Percentiles rank a stretch among this genome's conserved stretches.
Evolutionary conservation across 2,329 filamentous ascomycete genomes (phyloP).

Genomic region (Hypomyces rosellus): DNA sequence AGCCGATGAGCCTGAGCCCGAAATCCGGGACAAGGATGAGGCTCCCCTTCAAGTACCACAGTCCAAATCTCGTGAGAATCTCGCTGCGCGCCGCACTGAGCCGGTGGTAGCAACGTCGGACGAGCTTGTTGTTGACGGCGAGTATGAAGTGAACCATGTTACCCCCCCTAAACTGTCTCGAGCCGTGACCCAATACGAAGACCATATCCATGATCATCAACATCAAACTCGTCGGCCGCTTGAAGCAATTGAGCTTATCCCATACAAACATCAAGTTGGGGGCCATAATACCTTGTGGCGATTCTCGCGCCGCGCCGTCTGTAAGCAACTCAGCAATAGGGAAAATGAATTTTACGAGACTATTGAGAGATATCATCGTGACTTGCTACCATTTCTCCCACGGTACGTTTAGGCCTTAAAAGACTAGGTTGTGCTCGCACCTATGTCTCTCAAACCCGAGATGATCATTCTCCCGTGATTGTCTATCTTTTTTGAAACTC

Average conservation of each 20-base stretch:
- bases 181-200: conserved; percentile 37
- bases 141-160: conserved; percentile 32
- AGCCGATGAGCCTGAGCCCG: conserved; percentile 43
- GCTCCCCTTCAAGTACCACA: conserved; percentile 19
- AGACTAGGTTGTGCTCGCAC: not conserved
- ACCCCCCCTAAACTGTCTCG: conserved; percentile 27
- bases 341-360: conserved; percentile 99
- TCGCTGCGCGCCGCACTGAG: conserved; percentile 24
- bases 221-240: conserved; percentile 55
- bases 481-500: too few species aligned
- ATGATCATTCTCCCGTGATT: too few species aligned
- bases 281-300: conserved; percentile 95
- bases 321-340: conserved; percentile 95
- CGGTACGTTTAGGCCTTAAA: conserved; percentile 46
- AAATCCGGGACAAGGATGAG: conserved; percentile 20
- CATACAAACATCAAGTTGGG: conserved; percentile 95
- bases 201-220: conserved; percentile 47
- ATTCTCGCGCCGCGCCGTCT: conserved; percentile 90
- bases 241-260: conserved; percentile 90
- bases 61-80: conserved; percentile 24
- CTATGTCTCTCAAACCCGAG: not conserved
- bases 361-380: conserved; percentile 83
- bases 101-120: conserved; percentile 28
- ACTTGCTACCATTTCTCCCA: conserved; percentile 84
- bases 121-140: conserved; percentile 37